Evolutionary conservation across 1,284 basidiomycete species (phyloP).

Genomic region (Vanrija sp.): DNA sequence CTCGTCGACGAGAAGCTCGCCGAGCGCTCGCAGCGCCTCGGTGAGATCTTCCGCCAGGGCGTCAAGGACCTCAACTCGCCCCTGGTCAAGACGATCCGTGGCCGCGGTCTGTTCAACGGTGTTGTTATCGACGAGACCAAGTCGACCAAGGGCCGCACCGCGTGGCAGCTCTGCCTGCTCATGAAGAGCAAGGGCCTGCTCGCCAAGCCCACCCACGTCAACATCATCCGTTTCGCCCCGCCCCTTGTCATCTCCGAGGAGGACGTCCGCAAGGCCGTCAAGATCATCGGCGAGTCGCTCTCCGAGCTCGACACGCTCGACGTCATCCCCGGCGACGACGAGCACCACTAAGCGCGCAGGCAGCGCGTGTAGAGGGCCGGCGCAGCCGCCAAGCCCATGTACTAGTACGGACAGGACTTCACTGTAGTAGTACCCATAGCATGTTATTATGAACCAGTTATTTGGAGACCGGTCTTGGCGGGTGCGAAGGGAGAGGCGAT

Average conservation of each 20-base stretch:
- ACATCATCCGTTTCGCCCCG: constrained; percentile 81
- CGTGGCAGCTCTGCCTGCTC: constrained; percentile 93
- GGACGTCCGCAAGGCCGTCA: constrained; percentile 70
- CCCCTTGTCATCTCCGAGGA: constrained; percentile 87
- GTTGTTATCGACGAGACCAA: constrained; percentile 85
- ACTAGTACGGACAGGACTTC: too few relatives aligned
- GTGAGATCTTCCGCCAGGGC: constrained; percentile 72
- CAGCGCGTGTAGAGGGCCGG: too few relatives aligned
- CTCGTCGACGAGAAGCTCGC: constrained; percentile 80
- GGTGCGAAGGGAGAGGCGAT: too few relatives aligned
- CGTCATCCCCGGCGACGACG: constrained; percentile 64
- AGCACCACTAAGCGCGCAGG: neutral
- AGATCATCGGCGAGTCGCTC: constrained; percentile 72
- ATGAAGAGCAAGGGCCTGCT: constrained; percentile 75
- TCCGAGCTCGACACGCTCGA: constrained; percentile 71
- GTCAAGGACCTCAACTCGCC: constrained; percentile 66
- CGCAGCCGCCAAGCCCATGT: too few relatives aligned
- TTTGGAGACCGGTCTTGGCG: too few relatives aligned
- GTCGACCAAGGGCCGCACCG: constrained; percentile 71
- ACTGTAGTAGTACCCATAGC: too few relatives aligned
- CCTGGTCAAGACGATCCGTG: constrained; percentile 70
- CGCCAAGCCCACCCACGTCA: constrained; percentile 90
- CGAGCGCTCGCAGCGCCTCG: constrained; percentile 71
- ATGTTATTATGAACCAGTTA: too few relatives aligned
- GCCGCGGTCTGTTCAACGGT: constrained; percentile 86